phyloP scores from a whole-genome alignment of 257 asterid genomes.

The Henckelia pumila region DNA sequence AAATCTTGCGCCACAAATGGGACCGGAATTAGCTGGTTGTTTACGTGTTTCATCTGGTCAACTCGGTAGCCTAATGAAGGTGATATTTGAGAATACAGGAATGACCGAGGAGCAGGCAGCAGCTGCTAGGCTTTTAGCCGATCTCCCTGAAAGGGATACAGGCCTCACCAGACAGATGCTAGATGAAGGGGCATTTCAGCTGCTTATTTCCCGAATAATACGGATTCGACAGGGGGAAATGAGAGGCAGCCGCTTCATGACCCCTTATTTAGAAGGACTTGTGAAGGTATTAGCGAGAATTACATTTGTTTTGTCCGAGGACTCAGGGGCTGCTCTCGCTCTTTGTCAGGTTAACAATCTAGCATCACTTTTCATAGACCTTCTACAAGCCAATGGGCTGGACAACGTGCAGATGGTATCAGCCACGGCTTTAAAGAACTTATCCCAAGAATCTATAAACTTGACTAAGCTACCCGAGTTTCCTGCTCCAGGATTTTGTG shows the following conservation, averaged over 20 bases:
- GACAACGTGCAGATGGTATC: conserved; percentile 93
- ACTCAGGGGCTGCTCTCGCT: conserved; percentile 44
- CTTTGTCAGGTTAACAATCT: conserved; percentile 64
- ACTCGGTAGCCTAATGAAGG: conserved; percentile 60
- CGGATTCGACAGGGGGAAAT: conserved; percentile 76
- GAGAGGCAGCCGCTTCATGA: conserved; percentile 74
- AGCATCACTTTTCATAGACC: conserved; percentile 70
- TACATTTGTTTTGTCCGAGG: conserved; percentile 60
- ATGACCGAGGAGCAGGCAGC: conserved; percentile 93
- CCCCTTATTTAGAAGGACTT: conserved; percentile 88
- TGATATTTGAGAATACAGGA: conserved; percentile 61
- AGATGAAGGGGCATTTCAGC: conserved; percentile 63
- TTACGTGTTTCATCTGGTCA: conserved; percentile 73
- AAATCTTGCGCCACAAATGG: conserved; percentile 88
- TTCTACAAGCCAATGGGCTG: conserved; percentile 79
- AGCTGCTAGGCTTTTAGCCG: conserved; percentile 75
- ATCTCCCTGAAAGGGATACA: conserved; percentile 78
- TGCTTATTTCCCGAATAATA: conserved; percentile 46
- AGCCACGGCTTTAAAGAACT: conserved; percentile 84
- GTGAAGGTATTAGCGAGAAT: conserved; percentile 79
- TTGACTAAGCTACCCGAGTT: conserved; percentile 63
- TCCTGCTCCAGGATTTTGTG: conserved; percentile 58
- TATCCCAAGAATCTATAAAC: conserved; percentile 69
- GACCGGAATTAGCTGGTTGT: conserved; percentile 70
- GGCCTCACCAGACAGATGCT: conserved; percentile 80